Evolutionary conservation across 78 protist species (phyloP).

Genomic region (Mantamonas sphyraenae): DNA sequence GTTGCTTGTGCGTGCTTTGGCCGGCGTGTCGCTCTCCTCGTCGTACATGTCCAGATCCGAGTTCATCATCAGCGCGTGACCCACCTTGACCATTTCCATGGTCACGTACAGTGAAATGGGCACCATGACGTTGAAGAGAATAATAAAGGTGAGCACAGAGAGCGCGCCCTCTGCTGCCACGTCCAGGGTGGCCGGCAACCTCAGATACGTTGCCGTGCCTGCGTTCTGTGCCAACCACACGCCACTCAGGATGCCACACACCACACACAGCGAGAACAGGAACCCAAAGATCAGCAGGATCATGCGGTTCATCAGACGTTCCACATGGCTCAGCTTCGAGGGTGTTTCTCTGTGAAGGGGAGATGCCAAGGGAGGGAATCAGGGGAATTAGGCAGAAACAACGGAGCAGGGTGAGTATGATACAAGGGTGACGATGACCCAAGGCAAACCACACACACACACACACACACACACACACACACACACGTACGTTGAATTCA

Average conservation of each 20-base stretch:
- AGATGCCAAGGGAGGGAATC: neutral
- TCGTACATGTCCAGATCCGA: constrained; percentile 46
- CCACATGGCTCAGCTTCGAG: constrained; percentile 12
- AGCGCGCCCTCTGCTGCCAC: neutral
- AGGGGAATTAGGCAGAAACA: neutral
- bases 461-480: too few relatives aligned
- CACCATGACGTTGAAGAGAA: constrained; percentile 19
- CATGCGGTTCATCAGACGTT: constrained; percentile 5
- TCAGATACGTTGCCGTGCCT: neutral
- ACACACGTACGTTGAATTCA: constrained; percentile 39
- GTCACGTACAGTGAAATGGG: constrained; percentile 51
- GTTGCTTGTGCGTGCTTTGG: constrained; percentile 48
- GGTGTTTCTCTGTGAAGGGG: neutral
- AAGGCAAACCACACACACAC: constrained; percentile 20
- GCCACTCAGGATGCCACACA: constrained; percentile 9
- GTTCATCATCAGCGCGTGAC: constrained; percentile 13
- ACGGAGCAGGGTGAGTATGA: neutral
- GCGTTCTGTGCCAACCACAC: neutral
- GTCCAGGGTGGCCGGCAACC: neutral
- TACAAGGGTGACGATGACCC: constrained; percentile 37
- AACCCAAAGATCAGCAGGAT: constrained; percentile 8
- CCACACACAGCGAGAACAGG: constrained; percentile 3
- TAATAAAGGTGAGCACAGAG: neutral
- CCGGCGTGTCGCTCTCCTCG: constrained; percentile 51
- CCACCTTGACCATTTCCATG: constrained; percentile 19